Percentiles rank a stretch among this genome's conserved stretches.
Evolutionary conservation across 441 rosid species (phyloP).

Genomic region (Melastoma candidum): DNA sequence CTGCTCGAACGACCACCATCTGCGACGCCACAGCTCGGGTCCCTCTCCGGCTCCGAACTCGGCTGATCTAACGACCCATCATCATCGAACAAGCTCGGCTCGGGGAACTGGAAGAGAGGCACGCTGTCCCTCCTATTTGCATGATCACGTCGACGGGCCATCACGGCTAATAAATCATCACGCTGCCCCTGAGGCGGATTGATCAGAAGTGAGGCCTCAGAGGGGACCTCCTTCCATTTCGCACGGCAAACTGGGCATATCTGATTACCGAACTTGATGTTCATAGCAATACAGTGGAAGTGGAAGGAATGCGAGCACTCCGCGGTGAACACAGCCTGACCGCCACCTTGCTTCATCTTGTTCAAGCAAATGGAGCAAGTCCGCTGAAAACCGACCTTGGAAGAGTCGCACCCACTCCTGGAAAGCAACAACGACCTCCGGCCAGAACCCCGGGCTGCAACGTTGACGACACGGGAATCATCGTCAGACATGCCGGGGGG

Average conservation of each 20-base stretch:
- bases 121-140: constrained; percentile 38
- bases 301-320: constrained; percentile 95
- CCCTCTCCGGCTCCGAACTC: constrained; percentile 29
- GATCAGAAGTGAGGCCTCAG: constrained; percentile 44
- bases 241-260: constrained; percentile 85
- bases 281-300: constrained; percentile 84
- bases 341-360: constrained; percentile 76
- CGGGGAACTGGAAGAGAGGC: constrained; percentile 52
- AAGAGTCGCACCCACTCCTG: too few species aligned
- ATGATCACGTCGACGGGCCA: constrained; percentile 41
- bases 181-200: constrained; percentile 44
- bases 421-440: too few species aligned
- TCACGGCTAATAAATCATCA: constrained; percentile 47
- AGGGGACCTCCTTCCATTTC: constrained; percentile 84
- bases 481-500: too few species aligned
- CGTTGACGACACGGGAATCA: too few species aligned
- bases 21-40: constrained; percentile 14
- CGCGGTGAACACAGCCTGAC: constrained; percentile 86
- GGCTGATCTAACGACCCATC: constrained; percentile 66
- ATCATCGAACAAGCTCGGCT: constrained; percentile 63
- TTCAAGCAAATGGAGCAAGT: constrained; percentile 82
- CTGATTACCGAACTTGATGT: constrained; percentile 83
- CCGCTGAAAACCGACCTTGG: constrained; percentile 29
- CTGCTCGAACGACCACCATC: constrained; percentile 28
- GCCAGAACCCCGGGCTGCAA: too few species aligned